phyloP scores from a whole-genome alignment of 805 yeast genomes.

The Monosporozyma yasuniensis region DNA sequence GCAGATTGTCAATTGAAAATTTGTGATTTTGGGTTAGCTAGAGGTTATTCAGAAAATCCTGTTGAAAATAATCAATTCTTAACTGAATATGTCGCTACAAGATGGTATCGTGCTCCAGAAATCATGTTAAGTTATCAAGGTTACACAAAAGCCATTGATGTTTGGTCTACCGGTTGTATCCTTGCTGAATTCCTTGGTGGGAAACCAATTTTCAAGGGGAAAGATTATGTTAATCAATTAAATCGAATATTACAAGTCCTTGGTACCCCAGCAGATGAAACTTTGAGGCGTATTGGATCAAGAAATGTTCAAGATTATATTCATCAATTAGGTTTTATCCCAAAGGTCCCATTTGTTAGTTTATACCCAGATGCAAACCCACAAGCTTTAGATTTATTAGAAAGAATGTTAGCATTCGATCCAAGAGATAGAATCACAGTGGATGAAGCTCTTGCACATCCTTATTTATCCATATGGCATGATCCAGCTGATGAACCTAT shows the following conservation, averaged over 20 bases:
- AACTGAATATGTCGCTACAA: conserved; percentile 95
- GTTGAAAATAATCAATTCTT: conserved; percentile 85
- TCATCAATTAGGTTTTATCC: conserved; percentile 73
- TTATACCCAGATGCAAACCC: conserved; percentile 84
- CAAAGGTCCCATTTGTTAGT: conserved; percentile 59
- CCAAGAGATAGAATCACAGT: conserved; percentile 80
- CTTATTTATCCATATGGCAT: conserved; percentile 83
- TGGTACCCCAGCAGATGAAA: conserved; percentile 84
- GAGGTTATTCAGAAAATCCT: conserved; percentile 78
- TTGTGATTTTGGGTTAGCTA: conserved; percentile 93
- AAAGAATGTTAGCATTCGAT: conserved; percentile 75
- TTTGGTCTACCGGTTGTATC: conserved; percentile 98
- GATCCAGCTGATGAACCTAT: conserved; percentile 88
- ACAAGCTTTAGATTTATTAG: conserved; percentile 71
- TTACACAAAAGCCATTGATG: conserved; percentile 91
- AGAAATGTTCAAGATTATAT: conserved; percentile 88
- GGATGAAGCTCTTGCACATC: conserved; percentile 80
- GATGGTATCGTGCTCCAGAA: conserved; percentile 99
- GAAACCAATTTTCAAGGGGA: conserved; percentile 85
- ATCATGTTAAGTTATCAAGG: conserved; percentile 91
- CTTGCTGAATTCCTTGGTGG: conserved; percentile 90
- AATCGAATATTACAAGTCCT: conserved; percentile 76
- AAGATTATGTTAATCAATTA: conserved; percentile 91
- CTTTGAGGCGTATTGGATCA: conserved; percentile 64
- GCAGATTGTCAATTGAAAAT: conserved; percentile 95